Conservation (phyloP, 306 rosid genomes). For the Prunus davidiana region DNA sequence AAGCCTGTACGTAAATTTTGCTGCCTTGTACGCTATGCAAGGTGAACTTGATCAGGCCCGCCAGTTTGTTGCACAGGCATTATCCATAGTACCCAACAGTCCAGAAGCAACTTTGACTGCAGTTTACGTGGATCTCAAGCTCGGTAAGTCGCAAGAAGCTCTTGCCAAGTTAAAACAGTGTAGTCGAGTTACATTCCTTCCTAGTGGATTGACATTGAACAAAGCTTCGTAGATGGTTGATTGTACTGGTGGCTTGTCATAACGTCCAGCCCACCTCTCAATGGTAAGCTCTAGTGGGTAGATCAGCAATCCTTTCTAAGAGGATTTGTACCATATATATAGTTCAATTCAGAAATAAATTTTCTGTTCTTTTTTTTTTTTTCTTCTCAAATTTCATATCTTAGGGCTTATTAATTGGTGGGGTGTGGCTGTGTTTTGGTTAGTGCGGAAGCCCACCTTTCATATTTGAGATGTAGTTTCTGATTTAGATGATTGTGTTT, state of each 20-base stretch:
- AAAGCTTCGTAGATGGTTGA: conserved; percentile 59
- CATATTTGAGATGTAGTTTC: conserved; percentile 75
- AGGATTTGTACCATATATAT: conserved; percentile 91
- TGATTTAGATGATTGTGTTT: conserved; percentile 58
- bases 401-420: conserved; percentile 66
- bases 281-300: conserved; percentile 62
- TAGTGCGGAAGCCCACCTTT: conserved; percentile 79
- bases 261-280: conserved; percentile 42
- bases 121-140: conserved; percentile 76
- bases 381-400: conserved; percentile 34
- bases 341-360: conserved; percentile 92
- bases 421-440: conserved; percentile 84
- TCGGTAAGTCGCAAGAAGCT: conserved; percentile 77
- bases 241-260: conserved; percentile 53
- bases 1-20: conserved; percentile 74
- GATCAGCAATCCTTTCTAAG: conserved; percentile 62
- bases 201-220: conserved; percentile 58
- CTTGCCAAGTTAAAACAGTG: conserved; percentile 68
- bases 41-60: conserved; percentile 73
- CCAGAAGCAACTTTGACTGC: conserved; percentile 79
- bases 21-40: conserved; percentile 69
- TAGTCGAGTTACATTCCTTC: conserved; percentile 67
- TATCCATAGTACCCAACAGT: conserved; percentile 69
- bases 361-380: conserved; percentile 41
- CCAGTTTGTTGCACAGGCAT: conserved; percentile 57